Evolutionary conservation across 1,139 yeast genomes (phyloP).

Genomic region (Candida albicans): DNA sequence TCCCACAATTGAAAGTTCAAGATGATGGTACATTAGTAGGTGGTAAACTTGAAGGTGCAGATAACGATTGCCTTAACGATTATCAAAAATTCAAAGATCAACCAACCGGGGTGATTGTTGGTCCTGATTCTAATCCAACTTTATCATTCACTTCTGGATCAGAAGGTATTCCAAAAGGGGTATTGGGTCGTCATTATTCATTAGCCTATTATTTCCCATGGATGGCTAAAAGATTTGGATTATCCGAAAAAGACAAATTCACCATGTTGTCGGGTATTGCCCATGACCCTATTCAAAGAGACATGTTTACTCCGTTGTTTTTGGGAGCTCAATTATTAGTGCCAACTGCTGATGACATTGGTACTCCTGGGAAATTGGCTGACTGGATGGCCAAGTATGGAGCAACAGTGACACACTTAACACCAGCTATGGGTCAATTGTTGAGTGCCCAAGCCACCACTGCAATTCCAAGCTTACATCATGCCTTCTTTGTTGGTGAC

Average conservation of each 20-base stretch:
- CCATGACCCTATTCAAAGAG: conserved; percentile 98
- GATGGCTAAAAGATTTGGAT: conserved; percentile 87
- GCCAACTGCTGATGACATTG: conserved; percentile 96
- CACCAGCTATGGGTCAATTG: conserved; percentile 99
- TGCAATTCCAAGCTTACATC: conserved; percentile 81
- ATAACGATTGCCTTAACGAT: conserved; percentile 50
- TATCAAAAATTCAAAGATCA: conserved; percentile 48
- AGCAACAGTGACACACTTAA: conserved; percentile 94
- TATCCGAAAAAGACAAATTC: conserved; percentile 79
- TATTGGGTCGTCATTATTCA: conserved; percentile 94
- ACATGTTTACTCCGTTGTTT: conserved; percentile 96
- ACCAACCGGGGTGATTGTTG: conserved; percentile 88
- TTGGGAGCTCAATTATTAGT: conserved; percentile 90
- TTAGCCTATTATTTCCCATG: conserved; percentile 97
- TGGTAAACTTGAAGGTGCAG: conserved; percentile 34
- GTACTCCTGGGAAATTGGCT: conserved; percentile 96
- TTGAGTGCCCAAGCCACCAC: conserved; percentile 95
- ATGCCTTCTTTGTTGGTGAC: conserved; percentile 98
- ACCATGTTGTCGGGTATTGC: conserved; percentile 99
- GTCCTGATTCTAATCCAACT: conserved; percentile 97
- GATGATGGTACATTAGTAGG: conserved; percentile 79
- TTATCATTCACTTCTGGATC: conserved; percentile 97
- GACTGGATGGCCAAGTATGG: conserved; percentile 94
- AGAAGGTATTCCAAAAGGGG: conserved; percentile 99
- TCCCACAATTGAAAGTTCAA: conserved; percentile 74